Conservation (phyloP, 2,329 filamentous ascomycete genomes). For the Dothideomycetidae sp. region DNA sequence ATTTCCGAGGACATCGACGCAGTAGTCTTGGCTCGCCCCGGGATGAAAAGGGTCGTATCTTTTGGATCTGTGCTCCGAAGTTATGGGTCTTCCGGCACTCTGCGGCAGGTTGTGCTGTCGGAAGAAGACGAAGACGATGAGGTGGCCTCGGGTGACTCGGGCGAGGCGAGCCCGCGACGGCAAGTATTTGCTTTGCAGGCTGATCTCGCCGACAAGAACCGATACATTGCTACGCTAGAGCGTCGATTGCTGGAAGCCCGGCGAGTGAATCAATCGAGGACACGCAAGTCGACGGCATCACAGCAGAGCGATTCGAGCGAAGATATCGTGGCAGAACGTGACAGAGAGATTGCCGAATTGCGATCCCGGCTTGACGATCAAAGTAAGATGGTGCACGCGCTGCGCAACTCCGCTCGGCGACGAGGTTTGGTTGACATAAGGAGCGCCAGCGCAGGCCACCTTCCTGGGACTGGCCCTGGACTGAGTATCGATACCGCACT, state of each 20-base stretch:
- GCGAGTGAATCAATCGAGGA: constrained; percentile 67
- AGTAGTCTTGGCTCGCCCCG: background rate
- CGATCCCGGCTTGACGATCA: constrained; percentile 83
- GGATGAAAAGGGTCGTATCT: constrained; percentile 2
- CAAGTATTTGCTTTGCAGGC: constrained; percentile 85
- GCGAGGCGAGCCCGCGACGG: constrained; percentile 63
- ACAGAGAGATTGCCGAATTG: constrained; percentile 84
- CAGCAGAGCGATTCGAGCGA: constrained; percentile 23
- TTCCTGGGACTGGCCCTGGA: background rate
- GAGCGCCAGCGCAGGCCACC: constrained; percentile 4
- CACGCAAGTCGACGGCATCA: constrained; percentile 29
- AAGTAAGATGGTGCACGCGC: constrained; percentile 77
- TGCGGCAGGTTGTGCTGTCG: constrained; percentile 10
- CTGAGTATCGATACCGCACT: constrained; percentile 9
- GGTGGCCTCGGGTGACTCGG: constrained; percentile 28
- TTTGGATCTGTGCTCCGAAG: background rate
- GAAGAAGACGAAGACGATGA: constrained; percentile 36
- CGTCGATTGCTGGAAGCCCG: constrained; percentile 83
- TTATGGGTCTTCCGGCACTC: background rate
- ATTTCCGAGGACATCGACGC: background rate
- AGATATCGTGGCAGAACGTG: constrained; percentile 67
- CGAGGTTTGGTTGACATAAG: constrained; percentile 45
- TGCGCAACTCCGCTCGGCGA: constrained; percentile 73
- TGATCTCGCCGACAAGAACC: constrained; percentile 92
- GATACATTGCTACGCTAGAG: constrained; percentile 88